Evolutionary conservation across 2,329 filamentous ascomycete species (phyloP).

Genomic region (Alternaria gansuensis): DNA sequence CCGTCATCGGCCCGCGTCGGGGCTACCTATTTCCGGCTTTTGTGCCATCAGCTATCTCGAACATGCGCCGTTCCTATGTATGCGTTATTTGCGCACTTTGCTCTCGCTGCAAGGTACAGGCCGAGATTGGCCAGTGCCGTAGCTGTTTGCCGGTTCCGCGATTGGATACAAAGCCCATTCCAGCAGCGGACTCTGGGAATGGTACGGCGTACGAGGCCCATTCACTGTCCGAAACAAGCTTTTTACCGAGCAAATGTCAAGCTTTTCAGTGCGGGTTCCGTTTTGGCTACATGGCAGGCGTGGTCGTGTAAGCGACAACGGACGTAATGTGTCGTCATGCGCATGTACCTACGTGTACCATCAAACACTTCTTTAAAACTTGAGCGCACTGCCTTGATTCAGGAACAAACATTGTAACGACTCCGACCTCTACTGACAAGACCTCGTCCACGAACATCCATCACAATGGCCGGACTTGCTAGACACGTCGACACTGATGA

Average conservation of each 20-base stretch:
- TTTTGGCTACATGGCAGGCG: background rate
- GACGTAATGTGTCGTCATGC: conserved; percentile 26
- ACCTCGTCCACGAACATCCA: background rate
- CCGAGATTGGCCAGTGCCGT: background rate
- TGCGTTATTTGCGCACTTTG: conserved; percentile 5
- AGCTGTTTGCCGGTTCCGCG: conserved; percentile 1
- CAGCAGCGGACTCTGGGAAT: conserved; percentile 4
- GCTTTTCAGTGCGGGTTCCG: conserved; percentile 28
- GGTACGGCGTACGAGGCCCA: background rate
- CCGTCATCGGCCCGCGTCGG: background rate
- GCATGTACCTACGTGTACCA: conserved; percentile 14
- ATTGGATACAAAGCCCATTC: background rate
- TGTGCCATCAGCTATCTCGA: no score
- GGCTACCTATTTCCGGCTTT: background rate
- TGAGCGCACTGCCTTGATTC: background rate
- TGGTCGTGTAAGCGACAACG: conserved; percentile 6
- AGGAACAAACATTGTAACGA: background rate
- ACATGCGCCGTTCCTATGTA: conserved; percentile 2
- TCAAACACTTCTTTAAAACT: background rate
- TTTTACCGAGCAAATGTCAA: conserved; percentile 41
- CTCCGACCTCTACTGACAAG: background rate
- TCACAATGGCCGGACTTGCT: conserved; percentile 59
- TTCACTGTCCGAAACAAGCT: conserved; percentile 38
- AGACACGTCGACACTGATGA: conserved; percentile 63
- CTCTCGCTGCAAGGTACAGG: conserved; percentile 7